Conservation (phyloP, 495 filamentous ascomycete species). For the Rhizodiscina lignyota region DNA sequence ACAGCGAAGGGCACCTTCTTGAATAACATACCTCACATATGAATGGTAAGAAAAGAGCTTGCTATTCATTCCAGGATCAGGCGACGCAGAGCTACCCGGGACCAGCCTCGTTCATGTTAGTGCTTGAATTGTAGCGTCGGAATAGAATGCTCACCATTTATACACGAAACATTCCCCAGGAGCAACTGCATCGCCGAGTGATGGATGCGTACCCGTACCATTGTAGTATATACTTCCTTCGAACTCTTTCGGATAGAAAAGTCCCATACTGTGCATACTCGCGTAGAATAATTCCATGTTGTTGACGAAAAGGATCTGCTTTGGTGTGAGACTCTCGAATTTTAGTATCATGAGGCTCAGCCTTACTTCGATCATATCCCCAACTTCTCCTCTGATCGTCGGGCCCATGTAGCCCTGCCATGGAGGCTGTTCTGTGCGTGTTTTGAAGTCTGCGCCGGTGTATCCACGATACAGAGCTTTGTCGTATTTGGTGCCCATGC, state of each 20-base stretch:
- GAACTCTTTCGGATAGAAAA: slow-evolving; percentile 9
- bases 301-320: slow-evolving; percentile 16
- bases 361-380: slow-evolving; percentile 14
- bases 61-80: not conserved
- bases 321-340: not conserved
- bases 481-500: slow-evolving; percentile 7
- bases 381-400: slow-evolving; percentile 13
- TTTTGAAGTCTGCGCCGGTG: slow-evolving; percentile 7
- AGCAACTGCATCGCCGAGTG: slow-evolving; percentile 4
- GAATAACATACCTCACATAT: not conserved
- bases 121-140: too few species aligned
- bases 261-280: slow-evolving; percentile 15
- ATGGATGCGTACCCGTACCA: slow-evolving; percentile 4
- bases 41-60: slow-evolving; percentile 2
- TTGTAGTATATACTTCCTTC: slow-evolving; percentile 4
- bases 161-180: slow-evolving; percentile 3
- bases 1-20: not conserved
- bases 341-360: not conserved
- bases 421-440: slow-evolving; percentile 4
- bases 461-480: slow-evolving; percentile 12
- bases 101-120: too few species aligned
- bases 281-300: slow-evolving; percentile 11
- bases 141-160: too few species aligned
- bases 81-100: not conserved
- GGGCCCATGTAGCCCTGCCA: slow-evolving; percentile 11